Evolutionary conservation across 495 filamentous ascomycete species (phyloP).

Genomic region (Melanomma pulvis-pyrius): DNA sequence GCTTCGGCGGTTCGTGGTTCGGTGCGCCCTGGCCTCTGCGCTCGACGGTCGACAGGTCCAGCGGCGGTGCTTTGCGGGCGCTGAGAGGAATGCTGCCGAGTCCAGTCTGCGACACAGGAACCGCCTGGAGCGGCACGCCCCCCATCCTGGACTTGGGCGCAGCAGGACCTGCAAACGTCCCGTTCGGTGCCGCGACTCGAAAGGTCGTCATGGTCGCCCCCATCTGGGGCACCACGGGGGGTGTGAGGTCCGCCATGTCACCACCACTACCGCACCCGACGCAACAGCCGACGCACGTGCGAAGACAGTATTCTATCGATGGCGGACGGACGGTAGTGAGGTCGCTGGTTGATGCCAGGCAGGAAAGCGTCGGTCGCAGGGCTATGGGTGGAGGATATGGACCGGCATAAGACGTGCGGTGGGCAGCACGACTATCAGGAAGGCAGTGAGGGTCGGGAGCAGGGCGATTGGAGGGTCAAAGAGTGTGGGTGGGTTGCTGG

Average conservation of each 20-base stretch:
- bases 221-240: conserved; percentile 17
- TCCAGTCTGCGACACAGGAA: conserved; percentile 36
- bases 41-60: conserved; percentile 91
- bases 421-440: conserved; percentile 1
- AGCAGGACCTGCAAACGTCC: conserved; percentile 25
- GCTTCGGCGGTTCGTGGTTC: conserved; percentile 73
- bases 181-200: conserved; percentile 22
- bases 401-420: conserved; percentile 33
- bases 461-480: background rate
- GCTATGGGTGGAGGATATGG: conserved; percentile 32
- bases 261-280: conserved; percentile 25
- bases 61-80: conserved; percentile 67
- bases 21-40: conserved; percentile 77
- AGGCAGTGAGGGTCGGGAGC: background rate
- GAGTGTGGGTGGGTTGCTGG: background rate
- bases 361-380: conserved; percentile 6
- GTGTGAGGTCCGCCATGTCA: conserved; percentile 27
- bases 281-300: conserved; percentile 9
- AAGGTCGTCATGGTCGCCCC: conserved; percentile 34
- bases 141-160: conserved; percentile 33
- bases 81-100: conserved; percentile 58
- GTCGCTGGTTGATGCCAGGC: background rate
- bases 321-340: background rate
- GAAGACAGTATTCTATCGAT: background rate
- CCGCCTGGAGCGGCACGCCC: conserved; percentile 4